Base-by-base conservation (phyloP, 306 rosid species). In the Citrullus mucosospermus region DNA sequence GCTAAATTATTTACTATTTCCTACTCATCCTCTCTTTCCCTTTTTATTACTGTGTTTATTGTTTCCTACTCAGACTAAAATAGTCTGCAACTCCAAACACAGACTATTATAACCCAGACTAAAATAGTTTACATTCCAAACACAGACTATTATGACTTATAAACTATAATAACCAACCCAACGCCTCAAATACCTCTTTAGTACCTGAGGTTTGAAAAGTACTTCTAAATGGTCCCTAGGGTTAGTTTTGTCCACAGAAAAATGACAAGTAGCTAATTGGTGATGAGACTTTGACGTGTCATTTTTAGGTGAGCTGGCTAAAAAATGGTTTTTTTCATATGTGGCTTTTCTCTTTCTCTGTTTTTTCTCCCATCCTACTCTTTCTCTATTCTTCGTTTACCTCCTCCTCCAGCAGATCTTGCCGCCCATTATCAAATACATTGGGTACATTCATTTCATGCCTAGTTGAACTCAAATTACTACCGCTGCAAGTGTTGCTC, bases 361-460 rank as follows among this genome's bases (percentile, higher is more conserved):
- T 53, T 16, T 1, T 48, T 53, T 53, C 57, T 53, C 9, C 16
- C 9, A 53, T 5, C 57, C 57, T 53, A 53, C 20, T 53, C 5
- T 25, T 25, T 25, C 54, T 48, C 57, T 6, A 16, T 53, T 53
- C 8, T 53, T 53, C 8, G n/a, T 16, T 53, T 53, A 0, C 57
- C 57, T 46, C 51, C 51, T 15, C 57, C 55, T 50, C 4, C 57
- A 53, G 20, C 57, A 51, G 20, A 15, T 53, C 57, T 53, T 53
- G 57, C 69, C 50, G 39, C 81, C 77, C 62, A 54, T 54, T 74
- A 70, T 74, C 78, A 34, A 74, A 53, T 48, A 9, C 62, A 50
- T 51, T 73, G 8, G 30, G 59, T 9, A 63, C 62, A 74, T 74
- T 74, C 5, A 53, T 74, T 16, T 74, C 78, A 17, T 1, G 54